These are phyloP conservation scores for Podospora conica DNA, from an alignment of 495 filamentous ascomycete genomes.

Conservation along the genomic window DNA sequence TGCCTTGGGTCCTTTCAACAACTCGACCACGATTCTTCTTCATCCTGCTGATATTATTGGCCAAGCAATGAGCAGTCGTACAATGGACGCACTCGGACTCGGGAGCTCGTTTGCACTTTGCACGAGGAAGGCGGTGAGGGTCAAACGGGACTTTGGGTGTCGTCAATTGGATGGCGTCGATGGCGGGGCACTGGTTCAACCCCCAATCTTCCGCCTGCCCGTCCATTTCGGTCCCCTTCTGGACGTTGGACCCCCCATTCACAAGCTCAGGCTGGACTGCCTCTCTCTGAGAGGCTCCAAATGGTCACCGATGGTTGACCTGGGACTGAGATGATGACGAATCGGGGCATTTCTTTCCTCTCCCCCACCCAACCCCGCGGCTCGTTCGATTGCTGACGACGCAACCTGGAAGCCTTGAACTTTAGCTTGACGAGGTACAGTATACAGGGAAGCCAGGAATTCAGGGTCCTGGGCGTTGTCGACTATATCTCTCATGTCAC, in stretches of 20 bases:
- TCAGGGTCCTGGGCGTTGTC: background rate
- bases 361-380: background rate
- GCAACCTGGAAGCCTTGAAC: background rate
- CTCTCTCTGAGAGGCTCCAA: background rate
- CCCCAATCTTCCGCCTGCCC: too few relatives aligned
- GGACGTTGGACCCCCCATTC: background rate
- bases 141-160: background rate
- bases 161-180: background rate
- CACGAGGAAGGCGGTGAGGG: background rate
- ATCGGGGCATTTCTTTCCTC: background rate
- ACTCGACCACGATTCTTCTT: background rate
- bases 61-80: background rate
- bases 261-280: background rate
- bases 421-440: background rate
- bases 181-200: too few relatives aligned
- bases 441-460: too few relatives aligned
- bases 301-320: background rate
- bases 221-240: background rate
- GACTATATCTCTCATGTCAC: background rate
- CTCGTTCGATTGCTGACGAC: background rate
- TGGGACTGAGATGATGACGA: background rate
- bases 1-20: background rate
- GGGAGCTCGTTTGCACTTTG: background rate
- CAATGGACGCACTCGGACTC: too few relatives aligned
- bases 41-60: background rate